A percentile compares a stretch with the other conserved stretches of the same genome.
Conservation (phyloP, 2,329 filamentous ascomycete genomes). For the Pyrenophora graminea region DNA sequence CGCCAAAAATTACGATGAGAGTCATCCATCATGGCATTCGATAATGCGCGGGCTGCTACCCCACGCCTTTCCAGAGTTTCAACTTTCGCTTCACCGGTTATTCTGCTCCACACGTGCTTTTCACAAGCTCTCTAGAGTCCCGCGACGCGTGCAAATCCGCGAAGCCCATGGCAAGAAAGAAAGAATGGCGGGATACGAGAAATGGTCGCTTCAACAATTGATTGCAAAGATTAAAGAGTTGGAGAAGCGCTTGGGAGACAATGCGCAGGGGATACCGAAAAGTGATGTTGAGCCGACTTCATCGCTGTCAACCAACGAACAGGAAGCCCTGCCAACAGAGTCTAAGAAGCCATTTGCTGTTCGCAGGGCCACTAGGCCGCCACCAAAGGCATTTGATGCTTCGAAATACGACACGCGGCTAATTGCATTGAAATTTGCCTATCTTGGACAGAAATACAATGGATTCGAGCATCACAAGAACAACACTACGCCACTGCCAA, state of each 20-base stretch:
- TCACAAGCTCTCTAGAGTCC: constrained; percentile 42
- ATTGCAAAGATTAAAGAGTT: constrained; percentile 41
- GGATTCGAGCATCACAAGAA: constrained; percentile 86
- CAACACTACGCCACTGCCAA: constrained; percentile 70
- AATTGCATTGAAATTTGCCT: constrained; percentile 91
- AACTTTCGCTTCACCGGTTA: constrained; percentile 29
- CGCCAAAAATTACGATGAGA: constrained; percentile 32
- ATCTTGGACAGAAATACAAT: constrained; percentile 87
- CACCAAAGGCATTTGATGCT: constrained; percentile 68
- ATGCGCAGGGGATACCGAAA: not conserved
- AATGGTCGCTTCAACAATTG: constrained; percentile 42
- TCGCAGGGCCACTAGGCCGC: constrained; percentile 41
- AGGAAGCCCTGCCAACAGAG: not conserved
- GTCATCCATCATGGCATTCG: constrained; percentile 21
- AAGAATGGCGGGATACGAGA: constrained; percentile 36
- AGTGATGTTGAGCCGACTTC: constrained; percentile 2
- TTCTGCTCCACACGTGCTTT: constrained; percentile 36
- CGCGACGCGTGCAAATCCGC: constrained; percentile 28
- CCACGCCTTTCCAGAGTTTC: constrained; percentile 36
- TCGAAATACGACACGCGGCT: constrained; percentile 80
- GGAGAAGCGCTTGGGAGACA: constrained; percentile 25
- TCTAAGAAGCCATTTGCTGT: constrained; percentile 17
- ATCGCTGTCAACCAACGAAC: not conserved
- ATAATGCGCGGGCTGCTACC: constrained; percentile 35
- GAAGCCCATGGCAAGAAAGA: constrained; percentile 13